Conservation (phyloP, 352 stramenopile genomes). For the Phytophthora idaei region DNA sequence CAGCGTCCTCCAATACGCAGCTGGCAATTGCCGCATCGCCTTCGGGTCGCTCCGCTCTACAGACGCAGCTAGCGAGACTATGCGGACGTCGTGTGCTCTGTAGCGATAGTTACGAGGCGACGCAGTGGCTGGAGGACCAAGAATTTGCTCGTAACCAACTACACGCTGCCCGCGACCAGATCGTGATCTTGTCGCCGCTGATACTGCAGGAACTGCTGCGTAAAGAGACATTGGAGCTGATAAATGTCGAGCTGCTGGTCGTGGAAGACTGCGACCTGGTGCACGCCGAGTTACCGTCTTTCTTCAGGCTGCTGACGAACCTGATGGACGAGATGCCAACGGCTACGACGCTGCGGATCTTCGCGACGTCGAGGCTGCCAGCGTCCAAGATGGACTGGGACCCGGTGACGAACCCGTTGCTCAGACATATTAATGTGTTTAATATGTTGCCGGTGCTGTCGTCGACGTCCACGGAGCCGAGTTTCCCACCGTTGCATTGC, state of each 20-base stretch:
- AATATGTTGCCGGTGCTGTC: constrained; percentile 60
- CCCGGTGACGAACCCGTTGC: constrained; percentile 53
- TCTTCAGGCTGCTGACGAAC: constrained; percentile 49
- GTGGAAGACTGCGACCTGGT: constrained; percentile 75
- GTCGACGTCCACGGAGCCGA: constrained; percentile 23
- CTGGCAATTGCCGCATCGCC: constrained; percentile 52
- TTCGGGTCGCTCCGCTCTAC: constrained; percentile 34
- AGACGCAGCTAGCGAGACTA: constrained; percentile 48
- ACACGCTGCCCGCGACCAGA: constrained; percentile 26
- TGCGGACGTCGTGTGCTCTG: constrained; percentile 48
- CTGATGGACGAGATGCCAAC: constrained; percentile 20
- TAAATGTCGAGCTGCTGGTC: constrained; percentile 53
- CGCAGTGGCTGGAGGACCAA: constrained; percentile 32
- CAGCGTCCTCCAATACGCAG: constrained; percentile 15
- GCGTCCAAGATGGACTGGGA: constrained; percentile 63
- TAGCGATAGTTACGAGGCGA: constrained; percentile 26
- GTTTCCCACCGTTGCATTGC: constrained; percentile 51
- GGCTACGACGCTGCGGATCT: constrained; percentile 39
- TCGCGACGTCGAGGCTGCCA: constrained; percentile 60
- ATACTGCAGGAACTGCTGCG: constrained; percentile 50
- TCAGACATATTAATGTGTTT: constrained; percentile 66
- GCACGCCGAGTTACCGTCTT: constrained; percentile 60
- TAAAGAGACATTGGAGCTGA: constrained; percentile 30
- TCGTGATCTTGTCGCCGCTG: constrained; percentile 56
- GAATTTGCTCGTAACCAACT: constrained; percentile 26